Conservation (phyloP, 2,329 filamentous ascomycete genomes). For the Monilinia vaccinii-corymbosi region DNA sequence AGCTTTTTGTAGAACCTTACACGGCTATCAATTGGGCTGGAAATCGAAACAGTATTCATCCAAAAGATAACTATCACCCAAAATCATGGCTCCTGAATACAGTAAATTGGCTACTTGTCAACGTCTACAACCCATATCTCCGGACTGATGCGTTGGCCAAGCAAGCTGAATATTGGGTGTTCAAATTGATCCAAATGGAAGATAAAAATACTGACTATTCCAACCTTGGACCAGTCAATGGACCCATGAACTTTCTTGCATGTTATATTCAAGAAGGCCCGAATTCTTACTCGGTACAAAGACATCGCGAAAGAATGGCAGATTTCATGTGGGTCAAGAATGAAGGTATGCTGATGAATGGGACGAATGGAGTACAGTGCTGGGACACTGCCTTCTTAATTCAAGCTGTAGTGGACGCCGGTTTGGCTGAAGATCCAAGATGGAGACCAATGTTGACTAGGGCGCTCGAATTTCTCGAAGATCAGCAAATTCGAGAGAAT, state of each 20-base stretch:
- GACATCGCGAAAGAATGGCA: constrained; percentile 71
- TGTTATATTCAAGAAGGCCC: constrained; percentile 82
- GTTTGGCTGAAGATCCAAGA: constrained; percentile 64
- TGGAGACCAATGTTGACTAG: constrained; percentile 78
- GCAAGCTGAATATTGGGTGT: constrained; percentile 71
- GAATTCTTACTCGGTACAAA: constrained; percentile 58
- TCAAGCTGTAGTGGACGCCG: constrained; percentile 71
- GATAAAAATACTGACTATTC: constrained; percentile 87
- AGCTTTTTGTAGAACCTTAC: constrained; percentile 74
- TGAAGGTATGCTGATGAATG: constrained; percentile 90
- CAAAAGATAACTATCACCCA: constrained; percentile 82
- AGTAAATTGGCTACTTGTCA: constrained; percentile 69
- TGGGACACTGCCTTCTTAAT: constrained; percentile 95
- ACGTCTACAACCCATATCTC: constrained; percentile 72
- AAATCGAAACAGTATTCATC: constrained; percentile 74
- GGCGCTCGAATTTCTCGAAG: constrained; percentile 77
- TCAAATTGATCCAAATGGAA: constrained; percentile 79
- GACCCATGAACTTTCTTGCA: constrained; percentile 78
- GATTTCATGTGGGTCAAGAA: constrained; percentile 88
- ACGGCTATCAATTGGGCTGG: constrained; percentile 66
- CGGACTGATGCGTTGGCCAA: constrained; percentile 56
- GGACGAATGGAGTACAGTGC: constrained; percentile 94
- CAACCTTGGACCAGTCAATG: constrained; percentile 80
- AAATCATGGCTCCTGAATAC: constrained; percentile 77
- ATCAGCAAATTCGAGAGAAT: constrained; percentile 84